Evolutionary conservation across 306 rosid species (phyloP).

Genomic region (Sphenostylis stenocarpa): DNA sequence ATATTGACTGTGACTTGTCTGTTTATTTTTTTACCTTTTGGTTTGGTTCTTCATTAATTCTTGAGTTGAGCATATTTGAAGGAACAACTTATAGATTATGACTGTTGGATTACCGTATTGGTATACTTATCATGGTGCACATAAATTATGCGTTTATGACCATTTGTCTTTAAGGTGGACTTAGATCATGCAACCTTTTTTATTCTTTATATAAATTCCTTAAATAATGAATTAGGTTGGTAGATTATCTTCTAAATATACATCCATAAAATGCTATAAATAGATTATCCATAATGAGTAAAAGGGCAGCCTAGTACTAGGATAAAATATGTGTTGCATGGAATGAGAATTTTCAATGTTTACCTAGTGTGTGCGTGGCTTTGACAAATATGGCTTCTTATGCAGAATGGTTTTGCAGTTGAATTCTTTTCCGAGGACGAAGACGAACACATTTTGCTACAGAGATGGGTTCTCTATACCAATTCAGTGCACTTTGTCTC

Average conservation of each 20-base stretch:
- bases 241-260: conserved; percentile 2
- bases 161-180: neutral
- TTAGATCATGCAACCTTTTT: neutral
- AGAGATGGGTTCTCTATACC: conserved; percentile 28
- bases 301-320: neutral
- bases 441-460: conserved; percentile 36
- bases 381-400: neutral
- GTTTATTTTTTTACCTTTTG: neutral
- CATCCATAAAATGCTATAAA: neutral
- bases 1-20: neutral
- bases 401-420: conserved; percentile 37
- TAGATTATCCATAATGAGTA: neutral
- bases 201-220: neutral
- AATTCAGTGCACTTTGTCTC: conserved; percentile 41
- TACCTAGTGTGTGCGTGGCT: conserved; percentile 19
- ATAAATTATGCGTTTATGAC: neutral
- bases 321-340: neutral
- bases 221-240: neutral
- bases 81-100: neutral
- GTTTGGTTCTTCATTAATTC: neutral
- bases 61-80: neutral
- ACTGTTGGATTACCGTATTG: neutral
- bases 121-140: neutral
- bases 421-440: conserved; percentile 48
- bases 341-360: neutral